Conservation (phyloP, 2,329 filamentous ascomycete species). For the Penicillium fuscoglaucum region DNA sequence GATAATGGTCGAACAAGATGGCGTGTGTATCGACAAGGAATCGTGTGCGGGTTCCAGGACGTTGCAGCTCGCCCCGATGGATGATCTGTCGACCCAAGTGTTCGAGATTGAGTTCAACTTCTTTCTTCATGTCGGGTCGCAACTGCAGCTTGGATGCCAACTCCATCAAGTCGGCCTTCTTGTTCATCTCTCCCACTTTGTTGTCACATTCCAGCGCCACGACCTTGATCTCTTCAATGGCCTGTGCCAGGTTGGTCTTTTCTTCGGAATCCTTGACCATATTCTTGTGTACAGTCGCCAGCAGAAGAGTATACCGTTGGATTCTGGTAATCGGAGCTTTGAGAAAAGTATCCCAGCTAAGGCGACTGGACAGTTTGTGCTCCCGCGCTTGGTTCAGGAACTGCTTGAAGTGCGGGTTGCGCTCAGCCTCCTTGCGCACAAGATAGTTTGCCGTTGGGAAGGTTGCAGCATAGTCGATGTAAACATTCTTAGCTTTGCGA, state of each 20-base stretch:
- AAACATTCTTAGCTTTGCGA: slow-evolving; percentile 82
- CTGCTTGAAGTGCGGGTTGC: slow-evolving; percentile 80
- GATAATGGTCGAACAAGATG: slow-evolving; percentile 92
- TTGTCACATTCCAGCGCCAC: slow-evolving; percentile 89
- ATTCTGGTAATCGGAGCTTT: slow-evolving; percentile 91
- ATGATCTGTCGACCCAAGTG: slow-evolving; percentile 92
- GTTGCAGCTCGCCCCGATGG: slow-evolving; percentile 82
- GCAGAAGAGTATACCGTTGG: slow-evolving; percentile 82
- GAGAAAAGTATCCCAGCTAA: slow-evolving; percentile 92
- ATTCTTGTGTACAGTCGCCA: slow-evolving; percentile 80
- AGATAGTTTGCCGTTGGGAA: slow-evolving; percentile 83
- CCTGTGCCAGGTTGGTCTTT: slow-evolving; percentile 76
- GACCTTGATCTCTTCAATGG: slow-evolving; percentile 86
- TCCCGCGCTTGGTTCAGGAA: slow-evolving; percentile 80
- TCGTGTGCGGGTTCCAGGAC: slow-evolving; percentile 80
- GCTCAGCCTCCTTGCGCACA: slow-evolving; percentile 78
- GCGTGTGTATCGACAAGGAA: slow-evolving; percentile 96
- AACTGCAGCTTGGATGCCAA: slow-evolving; percentile 80
- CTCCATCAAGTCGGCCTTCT: slow-evolving; percentile 86
- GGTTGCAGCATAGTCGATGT: slow-evolving; percentile 86
- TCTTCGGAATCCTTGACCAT: slow-evolving; percentile 84
- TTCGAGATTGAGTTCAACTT: slow-evolving; percentile 82
- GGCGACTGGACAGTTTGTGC: slow-evolving; percentile 75
- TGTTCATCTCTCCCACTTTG: slow-evolving; percentile 87
- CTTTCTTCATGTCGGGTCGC: slow-evolving; percentile 79